Evolutionary conservation across 2,329 filamentous ascomycete genomes (phyloP).

Genomic region (Aspergillus sp.): DNA sequence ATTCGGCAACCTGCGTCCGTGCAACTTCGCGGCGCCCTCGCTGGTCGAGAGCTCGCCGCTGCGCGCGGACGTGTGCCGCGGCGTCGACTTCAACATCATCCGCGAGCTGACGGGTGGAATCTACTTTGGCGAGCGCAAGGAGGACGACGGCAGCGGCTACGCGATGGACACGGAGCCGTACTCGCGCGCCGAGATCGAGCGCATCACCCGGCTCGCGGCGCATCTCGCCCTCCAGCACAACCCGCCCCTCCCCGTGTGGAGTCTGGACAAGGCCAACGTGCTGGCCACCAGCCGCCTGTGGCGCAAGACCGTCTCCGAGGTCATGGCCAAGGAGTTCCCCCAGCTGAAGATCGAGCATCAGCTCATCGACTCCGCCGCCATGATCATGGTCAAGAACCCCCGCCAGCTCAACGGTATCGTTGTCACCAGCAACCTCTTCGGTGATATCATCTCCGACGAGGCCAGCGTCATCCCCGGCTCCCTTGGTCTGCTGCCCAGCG

Average conservation of each 20-base stretch:
- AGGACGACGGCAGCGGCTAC: constrained; percentile 69
- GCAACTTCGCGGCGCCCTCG: constrained; percentile 87
- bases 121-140: constrained; percentile 89
- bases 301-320: constrained; percentile 81
- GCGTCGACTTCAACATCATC: constrained; percentile 88
- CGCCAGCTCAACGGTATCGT: constrained; percentile 83
- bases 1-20: constrained; percentile 93
- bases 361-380: constrained; percentile 93
- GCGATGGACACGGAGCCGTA: constrained; percentile 88
- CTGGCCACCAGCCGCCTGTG: constrained; percentile 86
- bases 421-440: constrained; percentile 90
- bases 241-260: constrained; percentile 77
- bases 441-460: constrained; percentile 95
- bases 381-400: constrained; percentile 96
- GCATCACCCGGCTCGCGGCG: constrained; percentile 78
- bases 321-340: constrained; percentile 86
- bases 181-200: constrained; percentile 79
- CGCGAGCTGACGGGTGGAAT: constrained; percentile 90
- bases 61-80: constrained; percentile 79
- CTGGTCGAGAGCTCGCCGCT: constrained; percentile 84
- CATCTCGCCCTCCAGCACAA: constrained; percentile 74
- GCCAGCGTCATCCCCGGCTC: constrained; percentile 91
- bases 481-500: constrained; percentile 83
- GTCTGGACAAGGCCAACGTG: constrained; percentile 94
- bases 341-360: constrained; percentile 82